Evolutionary conservation across 2,329 filamentous ascomycete genomes (phyloP).

Genomic region (Colletotrichum cuscutae): DNA sequence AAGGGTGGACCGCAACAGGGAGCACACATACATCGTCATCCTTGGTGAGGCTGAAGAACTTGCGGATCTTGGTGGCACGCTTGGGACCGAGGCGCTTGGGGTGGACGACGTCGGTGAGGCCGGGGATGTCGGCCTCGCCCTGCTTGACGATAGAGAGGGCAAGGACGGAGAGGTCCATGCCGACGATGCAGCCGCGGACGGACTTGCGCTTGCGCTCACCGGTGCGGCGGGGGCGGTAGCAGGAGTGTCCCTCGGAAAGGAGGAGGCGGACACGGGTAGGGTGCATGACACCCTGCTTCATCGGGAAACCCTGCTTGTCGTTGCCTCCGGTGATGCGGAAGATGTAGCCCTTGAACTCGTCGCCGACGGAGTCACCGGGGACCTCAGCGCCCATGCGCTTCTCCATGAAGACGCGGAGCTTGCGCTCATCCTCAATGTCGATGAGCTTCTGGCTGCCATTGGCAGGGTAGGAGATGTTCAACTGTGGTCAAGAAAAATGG

Average conservation of each 20-base stretch:
- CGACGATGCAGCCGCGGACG: slow-evolving; percentile 98
- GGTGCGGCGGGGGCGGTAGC: slow-evolving; percentile 97
- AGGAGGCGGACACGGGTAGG: slow-evolving; percentile 98
- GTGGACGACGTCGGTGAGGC: slow-evolving; percentile 96
- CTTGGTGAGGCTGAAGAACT: slow-evolving; percentile 99
- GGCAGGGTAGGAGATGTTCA: slow-evolving; percentile 88
- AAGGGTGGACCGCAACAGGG: slow-evolving; percentile 48
- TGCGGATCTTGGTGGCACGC: slow-evolving; percentile 99
- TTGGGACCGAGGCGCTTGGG: slow-evolving; percentile 99
- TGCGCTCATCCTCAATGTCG: slow-evolving; percentile 99
- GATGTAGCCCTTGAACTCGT: slow-evolving; percentile 99
- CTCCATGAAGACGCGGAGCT: slow-evolving; percentile 99
- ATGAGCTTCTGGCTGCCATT: slow-evolving; percentile 99
- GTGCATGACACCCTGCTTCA: slow-evolving; percentile 99
- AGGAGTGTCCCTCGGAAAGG: slow-evolving; percentile 95
- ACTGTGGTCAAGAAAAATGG: slow-evolving; percentile 46
- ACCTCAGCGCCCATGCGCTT: slow-evolving; percentile 97
- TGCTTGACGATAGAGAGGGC: slow-evolving; percentile 98
- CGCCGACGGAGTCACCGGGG: slow-evolving; percentile 91
- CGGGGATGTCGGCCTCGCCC: slow-evolving; percentile 93
- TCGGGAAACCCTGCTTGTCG: slow-evolving; percentile 99
- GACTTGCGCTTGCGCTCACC: slow-evolving; percentile 99
- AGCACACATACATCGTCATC: slow-evolving; percentile 96
- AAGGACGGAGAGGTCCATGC: slow-evolving; percentile 92
- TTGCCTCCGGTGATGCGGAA: slow-evolving; percentile 99